phyloP scores from a whole-genome alignment of 345 rosid genomes.

The Hibiscus trionum region DNA sequence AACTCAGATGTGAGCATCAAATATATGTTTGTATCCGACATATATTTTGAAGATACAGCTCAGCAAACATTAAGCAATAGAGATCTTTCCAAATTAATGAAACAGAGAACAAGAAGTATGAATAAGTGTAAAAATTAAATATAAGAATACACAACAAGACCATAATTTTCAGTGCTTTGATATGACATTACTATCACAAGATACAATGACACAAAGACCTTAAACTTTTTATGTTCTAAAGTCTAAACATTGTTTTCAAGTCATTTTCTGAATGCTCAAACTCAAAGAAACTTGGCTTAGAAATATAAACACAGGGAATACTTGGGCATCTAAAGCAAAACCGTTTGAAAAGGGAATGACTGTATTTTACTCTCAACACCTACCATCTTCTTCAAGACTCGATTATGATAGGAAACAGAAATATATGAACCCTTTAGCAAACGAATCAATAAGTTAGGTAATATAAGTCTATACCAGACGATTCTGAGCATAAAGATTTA shows the following conservation, averaged over 20 bases:
- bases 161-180: background rate
- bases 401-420: background rate
- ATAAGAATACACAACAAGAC: background rate
- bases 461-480: too few species aligned
- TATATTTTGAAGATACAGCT: too few species aligned
- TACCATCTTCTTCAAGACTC: background rate
- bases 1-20: background rate
- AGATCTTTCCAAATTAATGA: background rate
- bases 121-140: background rate
- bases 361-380: background rate
- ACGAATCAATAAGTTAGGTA: too few species aligned
- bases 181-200: background rate
- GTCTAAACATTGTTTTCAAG: background rate
- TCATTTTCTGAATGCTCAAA: background rate
- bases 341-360: background rate
- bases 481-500: too few species aligned
- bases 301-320: background rate
- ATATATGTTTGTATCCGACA: background rate
- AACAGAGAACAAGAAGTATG: background rate
- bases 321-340: background rate
- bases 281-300: background rate
- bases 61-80: background rate
- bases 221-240: background rate
- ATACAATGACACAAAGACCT: background rate
- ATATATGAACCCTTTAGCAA: background rate